Evolutionary conservation across 2,329 filamentous ascomycete genomes (phyloP).

Genomic region (Ceratocystiopsis brevicomis): DNA sequence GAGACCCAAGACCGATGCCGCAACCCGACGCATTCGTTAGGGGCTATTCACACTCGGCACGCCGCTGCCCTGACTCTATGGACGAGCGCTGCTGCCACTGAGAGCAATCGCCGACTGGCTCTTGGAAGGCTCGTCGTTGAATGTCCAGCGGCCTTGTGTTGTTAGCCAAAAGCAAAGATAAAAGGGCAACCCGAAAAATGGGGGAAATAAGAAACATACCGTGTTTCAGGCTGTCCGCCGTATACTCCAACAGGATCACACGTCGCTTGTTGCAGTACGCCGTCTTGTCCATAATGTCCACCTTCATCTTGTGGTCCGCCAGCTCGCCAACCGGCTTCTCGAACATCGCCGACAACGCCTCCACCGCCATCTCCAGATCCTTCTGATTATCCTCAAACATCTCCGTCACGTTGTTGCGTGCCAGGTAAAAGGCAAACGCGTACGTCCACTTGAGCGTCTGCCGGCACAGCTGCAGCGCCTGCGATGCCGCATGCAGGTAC

Average conservation of each 20-base stretch:
- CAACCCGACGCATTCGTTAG: too few species aligned
- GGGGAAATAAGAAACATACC: constrained; percentile 34
- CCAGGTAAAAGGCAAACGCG: constrained; percentile 94
- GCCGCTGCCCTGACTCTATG: too few species aligned
- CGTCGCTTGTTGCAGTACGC: constrained; percentile 88
- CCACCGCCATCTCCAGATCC: constrained; percentile 90
- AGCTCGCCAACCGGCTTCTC: constrained; percentile 88
- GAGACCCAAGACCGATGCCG: too few species aligned
- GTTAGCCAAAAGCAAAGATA: neutral
- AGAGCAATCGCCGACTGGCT: too few species aligned
- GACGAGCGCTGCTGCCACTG: too few species aligned
- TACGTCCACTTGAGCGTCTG: constrained; percentile 99
- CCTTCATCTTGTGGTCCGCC: constrained; percentile 72
- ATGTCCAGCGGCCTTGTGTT: constrained; percentile 7
- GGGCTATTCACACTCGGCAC: too few species aligned
- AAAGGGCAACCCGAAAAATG: neutral
- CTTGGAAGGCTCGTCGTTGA: constrained; percentile 2
- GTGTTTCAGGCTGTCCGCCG: constrained; percentile 75
- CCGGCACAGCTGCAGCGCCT: constrained; percentile 87
- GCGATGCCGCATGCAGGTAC: constrained; percentile 82
- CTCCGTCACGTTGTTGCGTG: constrained; percentile 82
- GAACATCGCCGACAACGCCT: constrained; percentile 96
- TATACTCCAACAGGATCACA: constrained; percentile 77
- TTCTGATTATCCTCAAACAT: constrained; percentile 99
- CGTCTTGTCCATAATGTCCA: constrained; percentile 97